These are phyloP conservation scores for Chaetothyriales sp. DNA, from an alignment of 2,329 filamentous ascomycete genomes.

Conservation along the genomic window DNA sequence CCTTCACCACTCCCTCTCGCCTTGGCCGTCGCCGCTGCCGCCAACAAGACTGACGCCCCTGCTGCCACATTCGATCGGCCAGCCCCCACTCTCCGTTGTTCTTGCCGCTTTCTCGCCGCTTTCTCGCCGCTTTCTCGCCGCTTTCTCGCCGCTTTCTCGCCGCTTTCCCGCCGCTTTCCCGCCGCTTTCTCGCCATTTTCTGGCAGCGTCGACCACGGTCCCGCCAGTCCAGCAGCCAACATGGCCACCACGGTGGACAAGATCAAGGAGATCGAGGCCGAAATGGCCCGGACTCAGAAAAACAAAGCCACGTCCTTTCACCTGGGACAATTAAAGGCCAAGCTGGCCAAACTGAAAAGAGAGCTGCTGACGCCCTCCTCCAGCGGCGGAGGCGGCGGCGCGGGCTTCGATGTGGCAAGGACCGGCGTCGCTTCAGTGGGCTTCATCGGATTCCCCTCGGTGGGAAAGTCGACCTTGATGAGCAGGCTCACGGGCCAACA, in stretches of 20 bases:
- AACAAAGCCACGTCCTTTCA: conserved; percentile 93
- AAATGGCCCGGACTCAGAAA: conserved; percentile 96
- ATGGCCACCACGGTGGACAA: conserved; percentile 98
- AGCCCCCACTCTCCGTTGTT: too few relatives aligned
- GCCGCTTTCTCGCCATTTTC: not conserved
- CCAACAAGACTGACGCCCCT: not conserved
- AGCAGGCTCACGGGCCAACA: conserved; percentile 87
- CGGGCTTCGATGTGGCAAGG: conserved; percentile 92
- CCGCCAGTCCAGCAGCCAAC: conserved; percentile 26
- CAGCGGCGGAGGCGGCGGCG: conserved; percentile 68
- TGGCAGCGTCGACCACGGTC: not conserved
- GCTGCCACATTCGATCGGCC: not conserved
- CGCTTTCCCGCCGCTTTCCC: too few relatives aligned
- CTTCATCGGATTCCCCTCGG: conserved; percentile 95
- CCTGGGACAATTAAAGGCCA: conserved; percentile 89
- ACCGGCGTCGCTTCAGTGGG: conserved; percentile 95
- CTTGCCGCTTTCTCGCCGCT: not conserved
- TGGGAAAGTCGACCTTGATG: conserved; percentile 98
- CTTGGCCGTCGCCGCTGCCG: not conserved
- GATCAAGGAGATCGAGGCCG: conserved; percentile 95
- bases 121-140: too few relatives aligned
- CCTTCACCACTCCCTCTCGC: not conserved
- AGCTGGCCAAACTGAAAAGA: conserved; percentile 92
- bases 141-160: not conserved
- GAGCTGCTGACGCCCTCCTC: conserved; percentile 77